A percentile compares a stretch with the other conserved stretches of the same genome.
Conservation (phyloP, 2,329 filamentous ascomycete species). For the Dactylonectria macrodidyma region DNA sequence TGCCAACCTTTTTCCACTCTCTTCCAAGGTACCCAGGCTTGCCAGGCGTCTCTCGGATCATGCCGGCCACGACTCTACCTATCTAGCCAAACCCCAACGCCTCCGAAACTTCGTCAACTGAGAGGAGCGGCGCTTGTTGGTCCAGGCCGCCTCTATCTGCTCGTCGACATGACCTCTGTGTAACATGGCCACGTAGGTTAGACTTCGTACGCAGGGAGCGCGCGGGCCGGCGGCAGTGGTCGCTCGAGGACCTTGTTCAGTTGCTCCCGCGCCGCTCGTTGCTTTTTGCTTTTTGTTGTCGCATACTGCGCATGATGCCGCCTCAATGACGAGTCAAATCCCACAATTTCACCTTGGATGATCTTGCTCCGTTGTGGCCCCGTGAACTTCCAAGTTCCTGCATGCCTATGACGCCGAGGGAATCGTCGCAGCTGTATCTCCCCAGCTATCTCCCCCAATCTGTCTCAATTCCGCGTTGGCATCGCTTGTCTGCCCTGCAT, state of each 20-base stretch:
- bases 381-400: neutral
- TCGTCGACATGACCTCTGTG: too few species aligned
- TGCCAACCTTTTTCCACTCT: too few species aligned
- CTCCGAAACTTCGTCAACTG: neutral
- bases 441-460: neutral
- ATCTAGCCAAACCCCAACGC: neutral
- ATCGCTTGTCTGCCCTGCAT: neutral
- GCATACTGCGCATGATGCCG: neutral
- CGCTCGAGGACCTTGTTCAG: neutral
- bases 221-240: neutral
- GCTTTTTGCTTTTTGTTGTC: constrained; percentile 25
- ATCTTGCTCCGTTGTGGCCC: neutral
- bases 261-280: neutral
- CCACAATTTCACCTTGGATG: neutral
- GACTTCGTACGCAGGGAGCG: neutral
- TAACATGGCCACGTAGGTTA: neutral
- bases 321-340: constrained; percentile 12
- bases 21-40: too few species aligned
- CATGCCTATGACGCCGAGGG: neutral
- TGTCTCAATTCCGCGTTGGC: constrained; percentile 5
- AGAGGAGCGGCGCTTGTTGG: neutral
- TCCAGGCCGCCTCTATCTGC: neutral
- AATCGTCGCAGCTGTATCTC: neutral
- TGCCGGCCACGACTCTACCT: neutral
- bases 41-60: neutral